A percentile compares a stretch with the other conserved stretches of the same genome.
Conservation (phyloP, 352 stramenopile genomes). For the Pythium myriotylum region DNA sequence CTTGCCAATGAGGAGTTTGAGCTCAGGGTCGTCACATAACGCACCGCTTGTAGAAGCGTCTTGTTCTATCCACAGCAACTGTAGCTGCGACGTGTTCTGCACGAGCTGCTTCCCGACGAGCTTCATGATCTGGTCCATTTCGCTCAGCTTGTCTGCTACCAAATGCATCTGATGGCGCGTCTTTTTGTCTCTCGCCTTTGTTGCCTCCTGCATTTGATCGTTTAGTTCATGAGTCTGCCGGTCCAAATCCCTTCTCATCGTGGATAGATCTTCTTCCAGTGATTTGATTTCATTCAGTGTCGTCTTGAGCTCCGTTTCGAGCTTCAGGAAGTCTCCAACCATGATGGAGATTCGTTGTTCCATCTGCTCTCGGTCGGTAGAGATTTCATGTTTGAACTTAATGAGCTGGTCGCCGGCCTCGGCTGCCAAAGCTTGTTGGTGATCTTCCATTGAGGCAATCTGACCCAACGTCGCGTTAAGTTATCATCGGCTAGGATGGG, state of each 20-base stretch:
- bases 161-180: conserved; percentile 26
- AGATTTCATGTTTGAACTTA: too few species aligned
- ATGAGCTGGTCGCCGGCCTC: too few species aligned
- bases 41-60: background rate
- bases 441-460: too few species aligned
- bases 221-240: conserved; percentile 6
- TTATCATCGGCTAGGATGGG: too few species aligned
- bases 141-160: conserved; percentile 44
- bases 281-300: too few species aligned
- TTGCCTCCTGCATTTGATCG: conserved; percentile 8
- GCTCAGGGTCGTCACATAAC: background rate
- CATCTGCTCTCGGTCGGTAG: too few species aligned
- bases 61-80: conserved; percentile 54
- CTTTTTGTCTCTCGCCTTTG: conserved; percentile 25
- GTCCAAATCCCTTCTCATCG: background rate
- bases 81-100: conserved; percentile 64
- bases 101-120: conserved; percentile 68
- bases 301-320: too few species aligned
- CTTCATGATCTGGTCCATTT: conserved; percentile 66
- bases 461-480: too few species aligned
- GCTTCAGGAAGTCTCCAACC: too few species aligned
- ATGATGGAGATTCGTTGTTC: too few species aligned
- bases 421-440: too few species aligned
- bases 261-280: background rate
- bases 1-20: background rate